Percentiles rank a stretch among this genome's conserved stretches.
phyloP scores from a whole-genome alignment of 495 filamentous ascomycete genomes.

The Daldinia bambusicola region DNA sequence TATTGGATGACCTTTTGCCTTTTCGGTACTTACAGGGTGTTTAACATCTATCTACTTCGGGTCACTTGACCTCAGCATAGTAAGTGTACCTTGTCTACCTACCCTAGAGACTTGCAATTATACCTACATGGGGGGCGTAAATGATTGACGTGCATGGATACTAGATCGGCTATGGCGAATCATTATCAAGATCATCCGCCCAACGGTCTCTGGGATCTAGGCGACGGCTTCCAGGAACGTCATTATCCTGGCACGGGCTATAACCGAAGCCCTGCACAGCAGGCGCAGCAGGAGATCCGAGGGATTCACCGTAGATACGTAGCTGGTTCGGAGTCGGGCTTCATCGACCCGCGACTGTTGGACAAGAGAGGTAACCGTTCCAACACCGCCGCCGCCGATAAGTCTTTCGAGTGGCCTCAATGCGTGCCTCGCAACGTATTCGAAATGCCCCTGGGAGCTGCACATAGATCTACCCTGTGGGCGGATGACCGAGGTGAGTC shows the following conservation, averaged over 20 bases:
- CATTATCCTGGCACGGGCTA: not conserved
- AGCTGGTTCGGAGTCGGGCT: not conserved
- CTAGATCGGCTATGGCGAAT: not conserved
- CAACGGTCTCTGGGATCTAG: not conserved
- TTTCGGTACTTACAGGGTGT: not conserved
- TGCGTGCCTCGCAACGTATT: no score
- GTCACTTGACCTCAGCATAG: not conserved
- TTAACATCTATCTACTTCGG: no score
- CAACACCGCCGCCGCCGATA: not conserved
- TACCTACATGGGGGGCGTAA: not conserved
- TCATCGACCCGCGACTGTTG: not conserved
- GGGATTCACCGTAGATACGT: no score
- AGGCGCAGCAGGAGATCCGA: not conserved
- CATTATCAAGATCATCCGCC: not conserved
- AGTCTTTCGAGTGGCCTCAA: not conserved
- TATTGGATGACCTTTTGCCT: not conserved
- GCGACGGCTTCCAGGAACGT: not conserved
- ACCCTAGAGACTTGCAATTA: not conserved
- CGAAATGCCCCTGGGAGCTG: no score
- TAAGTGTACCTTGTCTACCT: not conserved
- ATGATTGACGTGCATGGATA: not conserved
- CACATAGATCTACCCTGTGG: not conserved
- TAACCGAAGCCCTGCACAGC: not conserved
- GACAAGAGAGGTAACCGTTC: not conserved
- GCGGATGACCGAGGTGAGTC: constrained; percentile 21